phyloP scores from a whole-genome alignment of 345 rosid genomes.

The Luvunga scandens region DNA sequence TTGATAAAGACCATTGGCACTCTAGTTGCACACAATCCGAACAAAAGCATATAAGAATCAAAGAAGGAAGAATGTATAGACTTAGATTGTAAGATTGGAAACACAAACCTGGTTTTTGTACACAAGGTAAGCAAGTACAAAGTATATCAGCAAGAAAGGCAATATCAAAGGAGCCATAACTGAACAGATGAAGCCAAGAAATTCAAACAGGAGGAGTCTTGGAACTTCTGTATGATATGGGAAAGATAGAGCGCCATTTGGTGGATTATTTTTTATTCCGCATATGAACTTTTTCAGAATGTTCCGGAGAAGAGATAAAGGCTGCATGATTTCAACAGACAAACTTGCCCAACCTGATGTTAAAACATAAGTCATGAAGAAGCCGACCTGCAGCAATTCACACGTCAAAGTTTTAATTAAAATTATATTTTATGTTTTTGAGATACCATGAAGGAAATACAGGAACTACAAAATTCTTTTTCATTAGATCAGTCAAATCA shows the following conservation, averaged over 20 bases:
- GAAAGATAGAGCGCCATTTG: constrained; percentile 44
- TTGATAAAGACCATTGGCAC: not conserved
- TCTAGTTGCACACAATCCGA: not conserved
- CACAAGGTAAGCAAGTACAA: constrained; percentile 61
- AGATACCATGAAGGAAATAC: not conserved
- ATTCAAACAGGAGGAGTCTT: constrained; percentile 71
- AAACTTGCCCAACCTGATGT: constrained; percentile 92
- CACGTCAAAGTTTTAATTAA: constrained; percentile 12
- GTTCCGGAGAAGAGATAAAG: constrained; percentile 53
- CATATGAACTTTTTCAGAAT: constrained; percentile 40
- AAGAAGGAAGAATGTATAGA: constrained; percentile 4
- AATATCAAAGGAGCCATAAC: constrained; percentile 80
- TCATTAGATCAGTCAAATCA: not conserved
- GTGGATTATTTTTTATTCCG: constrained; percentile 42
- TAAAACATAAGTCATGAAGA: constrained; percentile 85
- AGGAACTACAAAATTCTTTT: not conserved
- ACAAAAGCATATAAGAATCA: constrained; percentile 3
- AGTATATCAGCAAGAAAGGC: constrained; percentile 75
- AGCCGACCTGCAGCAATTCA: constrained; percentile 67
- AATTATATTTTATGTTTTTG: not conserved
- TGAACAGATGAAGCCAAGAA: constrained; percentile 83
- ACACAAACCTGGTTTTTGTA: constrained; percentile 74
- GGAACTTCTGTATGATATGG: constrained; percentile 92
- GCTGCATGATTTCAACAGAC: constrained; percentile 74
- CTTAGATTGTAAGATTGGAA: not conserved